These are phyloP conservation scores for Sphaceloma murrayae DNA, from an alignment of 2,329 filamentous ascomycete genomes.

Conservation along the genomic window DNA sequence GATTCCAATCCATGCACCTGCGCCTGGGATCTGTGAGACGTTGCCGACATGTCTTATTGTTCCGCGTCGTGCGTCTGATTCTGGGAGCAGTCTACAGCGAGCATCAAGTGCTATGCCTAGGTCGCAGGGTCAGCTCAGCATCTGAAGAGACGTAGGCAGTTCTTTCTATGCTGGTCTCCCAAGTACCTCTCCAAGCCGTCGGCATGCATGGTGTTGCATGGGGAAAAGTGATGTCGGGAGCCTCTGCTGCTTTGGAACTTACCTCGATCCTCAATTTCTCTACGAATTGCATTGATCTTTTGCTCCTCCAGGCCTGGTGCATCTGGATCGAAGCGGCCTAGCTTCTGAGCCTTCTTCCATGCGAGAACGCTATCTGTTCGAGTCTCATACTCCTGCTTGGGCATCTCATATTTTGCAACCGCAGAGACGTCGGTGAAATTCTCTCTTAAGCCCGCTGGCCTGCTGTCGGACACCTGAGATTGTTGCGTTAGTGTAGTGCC, in stretches of 20 bases:
- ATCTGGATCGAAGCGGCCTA: conserved; percentile 90
- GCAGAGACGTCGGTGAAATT: conserved; percentile 74
- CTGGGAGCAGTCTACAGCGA: conserved; percentile 42
- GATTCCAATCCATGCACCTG: conserved; percentile 61
- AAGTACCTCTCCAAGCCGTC: too few species aligned
- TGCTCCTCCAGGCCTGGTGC: conserved; percentile 65
- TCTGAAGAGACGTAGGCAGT: neutral
- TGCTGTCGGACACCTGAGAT: conserved; percentile 64
- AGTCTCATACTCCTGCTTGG: conserved; percentile 73
- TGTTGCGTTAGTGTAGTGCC: neutral
- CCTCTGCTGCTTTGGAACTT: conserved; percentile 26
- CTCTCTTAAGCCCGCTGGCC: conserved; percentile 62
- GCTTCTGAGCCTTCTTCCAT: conserved; percentile 90
- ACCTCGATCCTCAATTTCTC: conserved; percentile 61
- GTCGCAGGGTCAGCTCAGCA: too few species aligned
- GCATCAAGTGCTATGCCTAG: conserved; percentile 35
- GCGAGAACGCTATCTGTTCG: conserved; percentile 82
- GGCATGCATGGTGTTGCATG: neutral
- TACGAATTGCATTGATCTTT: conserved; percentile 57
- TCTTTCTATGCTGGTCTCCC: too few species aligned
- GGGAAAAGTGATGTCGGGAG: too few species aligned
- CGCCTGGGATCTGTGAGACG: conserved; percentile 60
- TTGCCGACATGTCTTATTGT: conserved; percentile 62
- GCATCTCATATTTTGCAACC: conserved; percentile 85
- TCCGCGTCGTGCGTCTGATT: conserved; percentile 60